Base-by-base conservation (phyloP, 2,329 filamentous ascomycete genomes). In the Penicillium sp. region DNA sequence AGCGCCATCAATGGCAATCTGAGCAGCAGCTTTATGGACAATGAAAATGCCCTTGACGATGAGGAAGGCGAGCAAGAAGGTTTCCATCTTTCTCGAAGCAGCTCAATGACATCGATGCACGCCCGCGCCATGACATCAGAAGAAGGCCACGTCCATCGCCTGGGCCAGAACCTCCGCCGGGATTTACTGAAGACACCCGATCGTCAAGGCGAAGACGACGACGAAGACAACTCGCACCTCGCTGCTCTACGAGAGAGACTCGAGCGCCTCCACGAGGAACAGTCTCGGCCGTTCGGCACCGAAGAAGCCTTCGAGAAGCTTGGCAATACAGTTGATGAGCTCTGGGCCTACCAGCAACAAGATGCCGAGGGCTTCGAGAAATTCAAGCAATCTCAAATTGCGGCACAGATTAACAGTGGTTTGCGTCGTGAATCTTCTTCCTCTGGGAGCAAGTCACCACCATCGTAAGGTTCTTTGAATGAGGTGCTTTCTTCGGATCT, bases 131-230 rank as follows among this genome's bases (percentile, higher is more conserved):
- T 88, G 58, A 82, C 83, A 1, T 81, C 85, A 46, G 88, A 90
- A 75, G 88, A 90, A 81, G 88, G 87, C 31, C 84, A 84, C 31
- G 82, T 90, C 63, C 87, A 89, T 67, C 85, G 87, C 26, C 81
- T 90, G 37, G 86, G 87, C 29, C 86, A 90, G 66, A 81, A 84
- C 61, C 78, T 90, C 45, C 84, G 86, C 21, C 84, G 86, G 43
- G 85, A 88, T 57, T 80, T 90, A 37, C 75, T 89, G 44, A 77
- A 79, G 16, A 77, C 81, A 3, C 76, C 80, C 3, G 63, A 77
- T 3, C 76, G 79, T 35, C 55, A 68, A 50, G 68, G 77, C 37
- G 70, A 73, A 22, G 63, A 67, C 6, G 62, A 68, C 13, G 29
- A 10, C 3, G 65, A 73, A 2, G 76, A 78, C 37, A 69, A 77